Evolutionary conservation across 768 basidiomycete genomes (phyloP).

Genomic region (Tulasnella sp.): DNA sequence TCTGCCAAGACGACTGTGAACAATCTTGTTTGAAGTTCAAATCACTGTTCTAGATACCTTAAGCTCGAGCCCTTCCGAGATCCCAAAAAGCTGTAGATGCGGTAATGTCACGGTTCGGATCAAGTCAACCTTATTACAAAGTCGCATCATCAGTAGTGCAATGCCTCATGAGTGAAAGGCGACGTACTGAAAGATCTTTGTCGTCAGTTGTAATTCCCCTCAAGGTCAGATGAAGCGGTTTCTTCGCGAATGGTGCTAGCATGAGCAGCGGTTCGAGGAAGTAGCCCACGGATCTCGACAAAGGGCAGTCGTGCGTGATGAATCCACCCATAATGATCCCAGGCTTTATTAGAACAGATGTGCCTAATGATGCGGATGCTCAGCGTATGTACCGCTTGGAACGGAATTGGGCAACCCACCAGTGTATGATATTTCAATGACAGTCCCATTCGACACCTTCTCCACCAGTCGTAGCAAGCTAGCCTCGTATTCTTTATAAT

Average conservation of each 20-base stretch:
- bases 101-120: slow-evolving; percentile 85
- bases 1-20: slow-evolving; percentile 36
- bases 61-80: slow-evolving; percentile 83
- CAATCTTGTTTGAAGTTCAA: not conserved
- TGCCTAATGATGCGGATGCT: slow-evolving; percentile 45
- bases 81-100: slow-evolving; percentile 80
- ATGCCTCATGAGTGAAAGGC: not conserved
- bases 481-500: slow-evolving; percentile 71
- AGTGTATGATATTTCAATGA: slow-evolving; percentile 93
- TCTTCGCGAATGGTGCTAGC: slow-evolving; percentile 89
- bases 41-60: slow-evolving; percentile 40
- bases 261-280: slow-evolving; percentile 85
- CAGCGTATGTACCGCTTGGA: not conserved
- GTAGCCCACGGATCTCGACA: slow-evolving; percentile 84
- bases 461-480: slow-evolving; percentile 80
- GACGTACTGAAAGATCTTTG: slow-evolving; percentile 74
- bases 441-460: slow-evolving; percentile 84
- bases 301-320: slow-evolving; percentile 76
- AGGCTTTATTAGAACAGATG: slow-evolving; percentile 82
- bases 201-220: slow-evolving; percentile 90
- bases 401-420: slow-evolving; percentile 37
- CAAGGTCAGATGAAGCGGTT: slow-evolving; percentile 66
- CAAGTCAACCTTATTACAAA: slow-evolving; percentile 56
- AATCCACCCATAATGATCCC: slow-evolving; percentile 81
- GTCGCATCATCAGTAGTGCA: not conserved